phyloP scores from a whole-genome alignment of 2,329 filamentous ascomycete species.

The Verticillium dahliae region DNA sequence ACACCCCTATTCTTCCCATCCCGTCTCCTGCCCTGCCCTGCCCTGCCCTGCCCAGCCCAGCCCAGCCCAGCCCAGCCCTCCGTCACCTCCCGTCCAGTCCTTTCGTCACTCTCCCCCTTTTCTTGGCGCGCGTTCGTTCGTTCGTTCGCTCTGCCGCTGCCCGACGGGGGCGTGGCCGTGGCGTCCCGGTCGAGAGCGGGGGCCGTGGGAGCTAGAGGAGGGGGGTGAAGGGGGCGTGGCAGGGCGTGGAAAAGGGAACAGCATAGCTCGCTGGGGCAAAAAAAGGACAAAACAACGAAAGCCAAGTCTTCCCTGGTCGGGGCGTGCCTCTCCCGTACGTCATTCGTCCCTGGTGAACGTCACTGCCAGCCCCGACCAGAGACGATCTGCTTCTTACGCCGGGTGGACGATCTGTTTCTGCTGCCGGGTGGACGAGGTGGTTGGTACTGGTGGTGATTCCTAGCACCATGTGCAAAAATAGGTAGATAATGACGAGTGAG shows the following conservation, averaged over 20 bases:
- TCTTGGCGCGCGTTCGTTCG: background rate
- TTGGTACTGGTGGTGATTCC: background rate
- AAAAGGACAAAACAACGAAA: too few species aligned
- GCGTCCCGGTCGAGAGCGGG: too few species aligned
- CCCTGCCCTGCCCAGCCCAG: too few species aligned
- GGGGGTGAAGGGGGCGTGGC: background rate
- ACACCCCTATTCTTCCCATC: too few species aligned
- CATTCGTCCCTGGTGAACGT: background rate
- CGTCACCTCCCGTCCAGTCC: background rate
- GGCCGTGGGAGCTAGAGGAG: too few species aligned
- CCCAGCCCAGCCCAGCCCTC: background rate
- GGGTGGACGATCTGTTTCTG: background rate
- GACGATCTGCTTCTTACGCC: background rate
- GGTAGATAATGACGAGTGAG: background rate
- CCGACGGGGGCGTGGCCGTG: background rate
- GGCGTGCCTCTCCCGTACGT: background rate
- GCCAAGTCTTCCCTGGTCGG: background rate
- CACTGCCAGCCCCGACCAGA: background rate
- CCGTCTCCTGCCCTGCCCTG: too few species aligned
- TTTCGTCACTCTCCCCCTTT: background rate
- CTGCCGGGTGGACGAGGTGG: background rate
- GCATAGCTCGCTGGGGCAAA: background rate
- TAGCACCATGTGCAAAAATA: background rate
- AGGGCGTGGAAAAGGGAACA: too few species aligned
- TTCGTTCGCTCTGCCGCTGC: background rate